Evolutionary conservation across 331 rosid genomes (phyloP).

Genomic region (Phaseolus coccineus): DNA sequence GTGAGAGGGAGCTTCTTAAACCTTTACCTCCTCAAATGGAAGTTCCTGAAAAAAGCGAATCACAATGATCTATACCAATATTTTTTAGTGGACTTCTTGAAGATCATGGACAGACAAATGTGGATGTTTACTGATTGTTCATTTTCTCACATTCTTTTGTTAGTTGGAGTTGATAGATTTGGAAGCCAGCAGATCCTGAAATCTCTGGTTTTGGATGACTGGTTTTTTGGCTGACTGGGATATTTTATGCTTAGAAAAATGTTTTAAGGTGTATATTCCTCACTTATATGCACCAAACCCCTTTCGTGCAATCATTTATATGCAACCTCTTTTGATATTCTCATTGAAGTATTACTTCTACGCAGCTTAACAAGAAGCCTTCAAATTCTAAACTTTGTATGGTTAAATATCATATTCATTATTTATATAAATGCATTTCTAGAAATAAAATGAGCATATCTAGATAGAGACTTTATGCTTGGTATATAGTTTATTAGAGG

Average conservation of each 20-base stretch:
- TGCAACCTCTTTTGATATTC: no score
- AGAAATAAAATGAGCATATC: no score
- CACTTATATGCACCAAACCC: background rate
- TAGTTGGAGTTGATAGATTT: constrained; percentile 52
- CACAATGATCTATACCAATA: constrained; percentile 55
- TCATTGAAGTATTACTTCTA: no score
- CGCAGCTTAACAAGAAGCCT: no score
- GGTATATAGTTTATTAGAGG: no score
- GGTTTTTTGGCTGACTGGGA: constrained; percentile 49
- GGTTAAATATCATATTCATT: no score
- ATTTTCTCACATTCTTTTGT: constrained; percentile 53
- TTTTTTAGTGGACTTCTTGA: constrained; percentile 41
- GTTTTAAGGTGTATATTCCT: constrained; percentile 68
- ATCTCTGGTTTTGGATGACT: constrained; percentile 59
- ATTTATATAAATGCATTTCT: no score
- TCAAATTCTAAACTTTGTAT: no score
- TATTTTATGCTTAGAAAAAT: constrained; percentile 55
- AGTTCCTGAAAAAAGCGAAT: constrained; percentile 78
- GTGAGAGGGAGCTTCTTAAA: constrained; percentile 85
- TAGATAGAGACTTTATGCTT: no score
- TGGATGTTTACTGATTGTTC: constrained; percentile 51
- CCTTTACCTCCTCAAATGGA: constrained; percentile 82
- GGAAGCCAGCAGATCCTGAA: constrained; percentile 54
- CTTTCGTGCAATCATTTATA: no score
- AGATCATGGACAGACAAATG: constrained; percentile 47